phyloP scores from a whole-genome alignment of 345 rosid species.

The Syzygium aromaticum region DNA sequence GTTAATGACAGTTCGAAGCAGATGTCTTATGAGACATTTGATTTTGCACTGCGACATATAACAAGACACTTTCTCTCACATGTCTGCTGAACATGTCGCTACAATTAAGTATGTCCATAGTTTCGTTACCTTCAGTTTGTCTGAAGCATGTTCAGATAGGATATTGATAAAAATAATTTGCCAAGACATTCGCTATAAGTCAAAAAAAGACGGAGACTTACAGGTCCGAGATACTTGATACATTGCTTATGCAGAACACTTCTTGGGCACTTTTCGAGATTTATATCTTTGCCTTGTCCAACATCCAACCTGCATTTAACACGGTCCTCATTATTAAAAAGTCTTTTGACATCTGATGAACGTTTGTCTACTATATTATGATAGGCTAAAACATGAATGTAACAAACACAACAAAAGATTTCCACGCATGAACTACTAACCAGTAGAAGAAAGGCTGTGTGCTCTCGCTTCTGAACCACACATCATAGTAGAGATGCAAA shows the following conservation, averaged over 20 bases:
- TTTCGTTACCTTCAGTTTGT: neutral
- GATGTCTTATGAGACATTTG: neutral
- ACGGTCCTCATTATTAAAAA: neutral
- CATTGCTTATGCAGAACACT: conserved; percentile 34
- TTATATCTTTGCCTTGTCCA: conserved; percentile 49
- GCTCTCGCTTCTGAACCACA: conserved; percentile 53
- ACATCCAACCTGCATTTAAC: conserved; percentile 47
- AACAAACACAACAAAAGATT: neutral
- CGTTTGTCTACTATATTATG: neutral
- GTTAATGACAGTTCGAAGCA: neutral
- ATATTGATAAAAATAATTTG: neutral
- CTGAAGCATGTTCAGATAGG: neutral
- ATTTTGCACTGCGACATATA: neutral
- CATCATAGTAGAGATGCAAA: conserved; percentile 50
- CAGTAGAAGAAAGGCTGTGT: conserved; percentile 66
- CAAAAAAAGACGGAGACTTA: conserved; percentile 7
- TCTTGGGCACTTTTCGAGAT: conserved; percentile 39
- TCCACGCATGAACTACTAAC: conserved; percentile 9
- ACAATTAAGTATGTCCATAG: neutral
- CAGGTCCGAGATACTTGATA: conserved; percentile 61
- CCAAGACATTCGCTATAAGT: neutral
- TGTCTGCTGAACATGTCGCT: neutral
- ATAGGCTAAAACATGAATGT: neutral
- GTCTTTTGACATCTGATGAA: neutral
- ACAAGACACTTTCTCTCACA: neutral